Conservation (phyloP, 2,329 filamentous ascomycete genomes). For the Metarhizium robertsii region DNA sequence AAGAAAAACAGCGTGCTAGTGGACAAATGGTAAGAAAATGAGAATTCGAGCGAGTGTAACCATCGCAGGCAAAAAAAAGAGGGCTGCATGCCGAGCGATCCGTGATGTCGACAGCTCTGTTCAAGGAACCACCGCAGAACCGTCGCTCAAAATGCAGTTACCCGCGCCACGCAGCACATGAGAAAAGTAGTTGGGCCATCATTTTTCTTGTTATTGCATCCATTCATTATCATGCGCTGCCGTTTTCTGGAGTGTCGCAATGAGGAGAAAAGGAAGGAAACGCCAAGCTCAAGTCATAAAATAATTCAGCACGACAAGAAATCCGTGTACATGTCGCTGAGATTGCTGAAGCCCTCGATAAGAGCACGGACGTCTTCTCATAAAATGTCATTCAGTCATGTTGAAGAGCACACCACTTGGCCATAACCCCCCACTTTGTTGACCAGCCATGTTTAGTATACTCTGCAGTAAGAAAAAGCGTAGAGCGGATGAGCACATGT, state of each 20-base stretch:
- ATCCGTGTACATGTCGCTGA: neutral
- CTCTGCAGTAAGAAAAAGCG: neutral
- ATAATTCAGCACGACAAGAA: neutral
- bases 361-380: neutral
- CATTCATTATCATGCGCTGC: neutral
- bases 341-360: neutral
- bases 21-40: neutral
- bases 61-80: neutral
- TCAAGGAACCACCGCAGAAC: neutral
- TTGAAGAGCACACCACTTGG: neutral
- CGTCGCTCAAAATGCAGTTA: neutral
- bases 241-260: neutral
- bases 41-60: neutral
- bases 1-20: neutral
- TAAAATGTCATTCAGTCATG: slow-evolving; percentile 3
- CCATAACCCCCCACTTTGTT: neutral
- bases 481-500: neutral
- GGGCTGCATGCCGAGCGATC: neutral
- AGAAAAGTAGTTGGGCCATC: neutral
- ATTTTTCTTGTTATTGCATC: neutral
- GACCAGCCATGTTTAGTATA: neutral
- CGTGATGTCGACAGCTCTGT: neutral
- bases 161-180: neutral
- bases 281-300: neutral
- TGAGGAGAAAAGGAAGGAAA: neutral